phyloP scores from a whole-genome alignment of 202 grass and related monocot genomes.

The Cymbopogon flexuosus region DNA sequence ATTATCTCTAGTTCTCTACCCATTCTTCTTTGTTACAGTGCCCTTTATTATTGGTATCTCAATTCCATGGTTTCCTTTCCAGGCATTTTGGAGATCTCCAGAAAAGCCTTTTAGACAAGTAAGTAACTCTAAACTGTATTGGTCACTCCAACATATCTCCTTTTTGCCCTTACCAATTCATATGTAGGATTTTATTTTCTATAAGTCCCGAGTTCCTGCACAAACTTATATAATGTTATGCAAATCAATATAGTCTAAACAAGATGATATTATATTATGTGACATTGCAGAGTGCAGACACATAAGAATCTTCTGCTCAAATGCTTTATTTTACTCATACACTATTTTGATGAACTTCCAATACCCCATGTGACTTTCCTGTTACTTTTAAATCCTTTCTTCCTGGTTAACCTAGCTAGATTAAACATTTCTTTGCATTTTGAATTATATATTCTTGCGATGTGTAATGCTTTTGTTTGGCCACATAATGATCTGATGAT shows the following conservation, averaged over 20 bases:
- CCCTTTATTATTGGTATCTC: conserved; percentile 1
- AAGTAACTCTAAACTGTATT: conserved; percentile 42
- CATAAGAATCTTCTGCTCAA: conserved; percentile 13
- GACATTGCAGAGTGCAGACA: neutral
- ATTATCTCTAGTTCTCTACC: conserved; percentile 10
- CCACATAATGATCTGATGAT: conserved; percentile 10
- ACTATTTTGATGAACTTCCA: conserved; percentile 19
- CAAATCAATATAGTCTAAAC: conserved; percentile 8
- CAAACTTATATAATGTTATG: neutral
- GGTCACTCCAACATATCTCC: neutral
- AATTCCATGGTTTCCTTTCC: conserved; percentile 21
- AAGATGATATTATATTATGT: neutral
- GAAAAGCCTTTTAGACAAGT: conserved; percentile 96
- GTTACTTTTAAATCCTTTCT: conserved; percentile 17
- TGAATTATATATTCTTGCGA: conserved; percentile 12
- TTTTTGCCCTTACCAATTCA: conserved; percentile 4
- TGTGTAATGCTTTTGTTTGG: conserved; percentile 14
- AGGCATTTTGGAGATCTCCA: conserved; percentile 98
- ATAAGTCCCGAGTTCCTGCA: neutral
- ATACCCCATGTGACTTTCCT: conserved; percentile 3
- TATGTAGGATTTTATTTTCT: conserved; percentile 18
- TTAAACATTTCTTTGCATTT: neutral
- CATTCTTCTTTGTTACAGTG: neutral
- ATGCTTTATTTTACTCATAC: neutral
- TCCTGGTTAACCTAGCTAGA: conserved; percentile 5